These are phyloP conservation scores for Neofusicoccum sp. DNA, from an alignment of 2,329 filamentous ascomycete species.

Conservation along the genomic window DNA sequence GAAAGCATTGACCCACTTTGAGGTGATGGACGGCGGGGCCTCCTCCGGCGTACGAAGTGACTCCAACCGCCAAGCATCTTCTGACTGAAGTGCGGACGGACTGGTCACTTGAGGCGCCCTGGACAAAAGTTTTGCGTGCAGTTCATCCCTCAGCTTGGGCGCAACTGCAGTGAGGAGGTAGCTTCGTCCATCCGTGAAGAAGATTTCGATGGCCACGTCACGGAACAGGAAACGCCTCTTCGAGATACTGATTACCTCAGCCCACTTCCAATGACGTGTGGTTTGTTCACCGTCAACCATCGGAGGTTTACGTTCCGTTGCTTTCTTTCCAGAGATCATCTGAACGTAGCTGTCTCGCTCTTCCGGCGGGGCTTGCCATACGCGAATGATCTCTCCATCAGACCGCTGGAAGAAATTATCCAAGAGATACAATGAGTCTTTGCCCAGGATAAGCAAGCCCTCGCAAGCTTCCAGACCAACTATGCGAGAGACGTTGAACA, in stretches of 20 bases:
- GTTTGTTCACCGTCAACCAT: constrained; percentile 65
- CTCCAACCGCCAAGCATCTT: constrained; percentile 90
- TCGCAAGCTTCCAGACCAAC: constrained; percentile 91
- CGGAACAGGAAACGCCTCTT: constrained; percentile 94
- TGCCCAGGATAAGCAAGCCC: constrained; percentile 88
- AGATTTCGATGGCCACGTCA: constrained; percentile 94
- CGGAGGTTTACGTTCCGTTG: constrained; percentile 27
- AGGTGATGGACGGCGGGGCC: constrained; percentile 68
- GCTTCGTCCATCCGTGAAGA: constrained; percentile 94
- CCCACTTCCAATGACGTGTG: constrained; percentile 89
- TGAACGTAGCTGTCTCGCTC: constrained; percentile 94
- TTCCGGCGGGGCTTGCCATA: constrained; percentile 87
- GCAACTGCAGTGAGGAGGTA: constrained; percentile 87
- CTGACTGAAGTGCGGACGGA: constrained; percentile 69
- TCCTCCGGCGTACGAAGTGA: constrained; percentile 69
- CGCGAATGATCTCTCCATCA: constrained; percentile 94
- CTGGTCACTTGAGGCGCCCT: constrained; percentile 80
- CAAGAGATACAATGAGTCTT: constrained; percentile 87
- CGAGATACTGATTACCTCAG: constrained; percentile 89
- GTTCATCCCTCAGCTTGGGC: constrained; percentile 69
- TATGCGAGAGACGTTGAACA: constrained; percentile 93
- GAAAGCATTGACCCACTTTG: constrained; percentile 90
- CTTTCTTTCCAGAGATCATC: constrained; percentile 72
- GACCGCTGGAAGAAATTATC: constrained; percentile 95
- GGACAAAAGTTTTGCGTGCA: constrained; percentile 71